Evolutionary conservation across 1,139 yeast species (phyloP).

Genomic region (Saccharomycopsis phalli): DNA sequence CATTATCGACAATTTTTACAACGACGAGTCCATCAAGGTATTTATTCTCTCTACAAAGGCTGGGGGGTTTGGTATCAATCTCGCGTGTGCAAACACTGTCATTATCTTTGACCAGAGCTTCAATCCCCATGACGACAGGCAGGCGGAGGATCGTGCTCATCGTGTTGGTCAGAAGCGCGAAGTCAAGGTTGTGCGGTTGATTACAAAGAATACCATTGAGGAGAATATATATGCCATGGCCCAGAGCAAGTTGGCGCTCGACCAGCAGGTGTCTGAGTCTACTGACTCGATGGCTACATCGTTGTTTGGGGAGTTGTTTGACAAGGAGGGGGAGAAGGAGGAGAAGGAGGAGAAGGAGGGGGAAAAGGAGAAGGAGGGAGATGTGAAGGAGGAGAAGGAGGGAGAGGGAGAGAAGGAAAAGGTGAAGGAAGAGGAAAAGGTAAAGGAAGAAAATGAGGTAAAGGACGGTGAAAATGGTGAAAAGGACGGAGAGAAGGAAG

Average conservation of each 20-base stretch:
- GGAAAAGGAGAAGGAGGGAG: background rate
- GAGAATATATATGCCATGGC: slow-evolving; percentile 84
- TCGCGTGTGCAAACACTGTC: slow-evolving; percentile 92
- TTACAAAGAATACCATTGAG: slow-evolving; percentile 71
- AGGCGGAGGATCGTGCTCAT: slow-evolving; percentile 98
- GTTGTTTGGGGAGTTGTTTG: slow-evolving; percentile 14
- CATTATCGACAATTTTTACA: slow-evolving; percentile 80
- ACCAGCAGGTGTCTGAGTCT: slow-evolving; percentile 49
- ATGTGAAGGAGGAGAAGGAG: background rate
- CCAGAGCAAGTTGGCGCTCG: slow-evolving; percentile 82
- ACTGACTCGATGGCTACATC: slow-evolving; percentile 30
- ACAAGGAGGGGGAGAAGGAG: background rate
- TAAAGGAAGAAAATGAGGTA: background rate
- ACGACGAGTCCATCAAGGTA: slow-evolving; percentile 73
- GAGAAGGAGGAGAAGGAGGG: background rate
- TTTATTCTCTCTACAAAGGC: slow-evolving; percentile 90
- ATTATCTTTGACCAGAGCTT: slow-evolving; percentile 88
- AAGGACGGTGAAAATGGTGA: background rate
- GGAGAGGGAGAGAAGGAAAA: background rate
- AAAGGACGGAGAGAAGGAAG: background rate
- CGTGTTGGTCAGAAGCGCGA: slow-evolving; percentile 92
- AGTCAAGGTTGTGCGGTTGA: slow-evolving; percentile 71
- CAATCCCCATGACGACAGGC: slow-evolving; percentile 97
- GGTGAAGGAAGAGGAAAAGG: background rate
- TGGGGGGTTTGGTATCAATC: slow-evolving; percentile 95